A percentile compares a stretch with the other conserved stretches of the same genome.
Conservation (phyloP, 2,329 filamentous ascomycete genomes). For the Fusarium sp. region DNA sequence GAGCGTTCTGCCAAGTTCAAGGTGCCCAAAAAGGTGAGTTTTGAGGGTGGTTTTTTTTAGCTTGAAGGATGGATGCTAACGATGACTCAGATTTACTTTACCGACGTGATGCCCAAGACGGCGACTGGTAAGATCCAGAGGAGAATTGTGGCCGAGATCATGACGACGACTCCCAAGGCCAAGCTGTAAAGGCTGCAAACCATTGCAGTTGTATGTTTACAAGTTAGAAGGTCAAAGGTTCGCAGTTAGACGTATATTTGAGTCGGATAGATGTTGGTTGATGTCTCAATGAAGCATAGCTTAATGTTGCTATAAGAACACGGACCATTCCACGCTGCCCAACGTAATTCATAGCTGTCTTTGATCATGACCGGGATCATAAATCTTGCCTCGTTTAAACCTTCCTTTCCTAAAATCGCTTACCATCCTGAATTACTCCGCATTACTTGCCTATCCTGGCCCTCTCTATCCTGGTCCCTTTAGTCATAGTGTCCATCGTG, state of each 20-base stretch:
- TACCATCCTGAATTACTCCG: slow-evolving; percentile 2
- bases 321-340: slow-evolving; percentile 9
- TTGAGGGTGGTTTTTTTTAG: not conserved
- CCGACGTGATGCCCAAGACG: slow-evolving; percentile 86
- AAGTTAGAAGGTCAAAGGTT: not conserved
- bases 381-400: slow-evolving; percentile 1
- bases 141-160: slow-evolving; percentile 84
- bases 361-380: not conserved
- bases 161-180: slow-evolving; percentile 70
- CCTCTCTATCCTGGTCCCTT: not conserved
- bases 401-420: not conserved
- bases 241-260: not conserved
- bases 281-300: slow-evolving; percentile 17
- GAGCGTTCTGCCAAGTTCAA: slow-evolving; percentile 84
- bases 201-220: slow-evolving; percentile 1
- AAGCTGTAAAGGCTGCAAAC: slow-evolving; percentile 58
- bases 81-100: slow-evolving; percentile 74
- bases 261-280: slow-evolving; percentile 20
- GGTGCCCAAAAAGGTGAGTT: slow-evolving; percentile 77
- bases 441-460: slow-evolving; percentile 18
- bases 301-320: slow-evolving; percentile 13
- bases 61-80: not conserved
- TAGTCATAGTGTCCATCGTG: slow-evolving; percentile 42
- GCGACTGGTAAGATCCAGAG: slow-evolving; percentile 92
- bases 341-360: not conserved